Evolutionary conservation across 176 grass and related monocot genomes (phyloP).

Genomic region (Ensete ventricosum): DNA sequence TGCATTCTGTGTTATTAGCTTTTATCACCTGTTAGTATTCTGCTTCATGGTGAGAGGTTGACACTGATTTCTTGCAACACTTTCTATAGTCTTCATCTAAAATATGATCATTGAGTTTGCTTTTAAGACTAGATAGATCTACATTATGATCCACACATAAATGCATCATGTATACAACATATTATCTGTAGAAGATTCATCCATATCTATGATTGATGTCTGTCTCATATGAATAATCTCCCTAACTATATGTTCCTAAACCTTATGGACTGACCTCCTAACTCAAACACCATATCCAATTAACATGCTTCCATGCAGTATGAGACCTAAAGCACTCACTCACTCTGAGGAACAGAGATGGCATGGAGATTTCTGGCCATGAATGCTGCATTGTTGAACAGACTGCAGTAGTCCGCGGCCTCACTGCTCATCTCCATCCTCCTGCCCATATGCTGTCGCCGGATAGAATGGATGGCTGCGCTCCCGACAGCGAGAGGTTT

Average conservation of each 20-base stretch:
- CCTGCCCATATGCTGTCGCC: slow-evolving; percentile 13
- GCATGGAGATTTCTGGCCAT: slow-evolving; percentile 34
- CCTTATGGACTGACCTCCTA: neutral
- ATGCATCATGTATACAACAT: neutral
- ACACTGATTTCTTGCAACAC: too few relatives aligned
- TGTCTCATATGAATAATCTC: neutral
- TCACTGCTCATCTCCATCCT: slow-evolving; percentile 36
- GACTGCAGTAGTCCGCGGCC: slow-evolving; percentile 19
- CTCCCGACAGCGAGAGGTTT: slow-evolving; percentile 39
- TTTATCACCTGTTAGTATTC: too few relatives aligned
- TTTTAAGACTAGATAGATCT: neutral
- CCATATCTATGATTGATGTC: neutral
- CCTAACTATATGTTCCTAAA: neutral
- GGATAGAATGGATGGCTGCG: slow-evolving; percentile 27
- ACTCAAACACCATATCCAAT: neutral
- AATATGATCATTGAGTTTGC: too few relatives aligned
- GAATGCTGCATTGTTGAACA: slow-evolving; percentile 7
- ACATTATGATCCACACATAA: neutral
- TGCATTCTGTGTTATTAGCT: too few relatives aligned
- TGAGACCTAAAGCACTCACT: slow-evolving; percentile 4
- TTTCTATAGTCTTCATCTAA: too few relatives aligned
- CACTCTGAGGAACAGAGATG: slow-evolving; percentile 39
- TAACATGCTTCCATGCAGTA: neutral
- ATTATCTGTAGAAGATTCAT: neutral
- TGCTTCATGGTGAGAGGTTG: too few relatives aligned